Evolutionary conservation across 805 yeast species (phyloP), one percentile per base, ranked within the genome.

Genomic region (Metschnikowia rubicola): DNA sequence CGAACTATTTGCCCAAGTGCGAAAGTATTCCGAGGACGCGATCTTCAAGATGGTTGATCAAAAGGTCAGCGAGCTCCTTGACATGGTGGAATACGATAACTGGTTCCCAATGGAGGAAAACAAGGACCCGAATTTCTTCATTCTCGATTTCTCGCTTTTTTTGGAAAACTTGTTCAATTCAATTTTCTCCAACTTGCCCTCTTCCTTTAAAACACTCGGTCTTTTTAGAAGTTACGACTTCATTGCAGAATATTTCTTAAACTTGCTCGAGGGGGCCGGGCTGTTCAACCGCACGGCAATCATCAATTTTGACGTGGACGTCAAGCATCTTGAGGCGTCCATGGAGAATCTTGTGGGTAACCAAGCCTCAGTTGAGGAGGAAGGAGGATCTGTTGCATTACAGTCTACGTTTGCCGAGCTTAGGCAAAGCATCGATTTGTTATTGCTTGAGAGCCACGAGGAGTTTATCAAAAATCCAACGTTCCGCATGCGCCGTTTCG

Each of bases 211-310:
- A 55, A 83, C 92, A 3, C 69, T 90, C 50, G 79, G 95, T n/a
- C 77, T 91, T 50, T 83, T 89, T 54, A 79, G 96, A 60, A 89
- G 92, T 28, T 88, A 88, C 62, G 98, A 91, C 68, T 83, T 86
- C 53, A 77, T 94, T 50, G 83, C 95, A 0, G 79, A 83, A 35
- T 80, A 83, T 51, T 80, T 92, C 62, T 71, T 86, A 51, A 74
- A 76, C 37, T 71, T 83, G 8, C 70, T 91, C 50, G 70, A 81
- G 38, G 75, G 77, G 15, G 78, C 82, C 1, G 77, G 75, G 1
- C 63, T 71, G 2, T 81, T 80, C 54, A 82, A 89, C 17, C 71
- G 73, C 19, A 83, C 69, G 47, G 85, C 92, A 0, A 70, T 84
- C 6, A 67, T 68, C 39, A 91, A 90, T 63, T 91, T 92, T 63